Evolutionary conservation across 2,329 filamentous ascomycete genomes (phyloP).

Genomic region (Beauveria australis): DNA sequence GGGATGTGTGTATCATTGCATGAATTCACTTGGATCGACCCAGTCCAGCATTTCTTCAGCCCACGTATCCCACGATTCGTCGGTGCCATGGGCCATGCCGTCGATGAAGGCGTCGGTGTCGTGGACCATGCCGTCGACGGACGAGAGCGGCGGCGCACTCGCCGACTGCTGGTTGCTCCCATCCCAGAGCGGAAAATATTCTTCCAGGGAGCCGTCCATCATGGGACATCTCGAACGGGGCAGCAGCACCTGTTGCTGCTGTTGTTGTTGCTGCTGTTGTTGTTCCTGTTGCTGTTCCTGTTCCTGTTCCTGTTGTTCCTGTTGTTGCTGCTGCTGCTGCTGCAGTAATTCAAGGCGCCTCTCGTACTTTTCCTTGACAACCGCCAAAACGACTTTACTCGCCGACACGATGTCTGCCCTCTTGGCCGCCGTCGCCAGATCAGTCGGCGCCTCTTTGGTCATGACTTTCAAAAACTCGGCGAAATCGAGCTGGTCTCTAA

Average conservation of each 20-base stretch:
- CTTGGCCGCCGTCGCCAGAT: conserved; percentile 18
- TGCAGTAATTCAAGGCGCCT: conserved; percentile 29
- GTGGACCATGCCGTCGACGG: neutral
- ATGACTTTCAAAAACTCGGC: conserved; percentile 30
- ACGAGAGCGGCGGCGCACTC: neutral
- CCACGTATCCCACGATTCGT: neutral
- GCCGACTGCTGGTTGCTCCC: conserved; percentile 20
- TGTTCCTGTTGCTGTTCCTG: conserved; percentile 17
- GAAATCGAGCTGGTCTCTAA: conserved; percentile 31
- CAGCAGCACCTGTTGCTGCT: neutral
- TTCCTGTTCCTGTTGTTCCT: conserved; percentile 18
- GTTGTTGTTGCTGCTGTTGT: conserved; percentile 14
- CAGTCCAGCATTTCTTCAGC: neutral
- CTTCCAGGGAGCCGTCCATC: conserved; percentile 42
- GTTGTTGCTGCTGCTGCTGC: conserved; percentile 13
- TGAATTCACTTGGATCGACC: neutral
- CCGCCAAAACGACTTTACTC: conserved; percentile 35
- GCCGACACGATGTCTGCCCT: conserved; percentile 34
- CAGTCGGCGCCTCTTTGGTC: conserved; percentile 14
- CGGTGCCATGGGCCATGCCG: neutral
- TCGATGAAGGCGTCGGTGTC: neutral
- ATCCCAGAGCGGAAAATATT: conserved; percentile 38
- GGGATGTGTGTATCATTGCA: neutral
- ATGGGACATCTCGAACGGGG: conserved; percentile 35
- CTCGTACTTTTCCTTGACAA: conserved; percentile 39